Percentiles rank a stretch among this genome's conserved stretches.
Evolutionary conservation across 2,329 filamentous ascomycete species (phyloP).

Genomic region (Penicillium brevicompactum): DNA sequence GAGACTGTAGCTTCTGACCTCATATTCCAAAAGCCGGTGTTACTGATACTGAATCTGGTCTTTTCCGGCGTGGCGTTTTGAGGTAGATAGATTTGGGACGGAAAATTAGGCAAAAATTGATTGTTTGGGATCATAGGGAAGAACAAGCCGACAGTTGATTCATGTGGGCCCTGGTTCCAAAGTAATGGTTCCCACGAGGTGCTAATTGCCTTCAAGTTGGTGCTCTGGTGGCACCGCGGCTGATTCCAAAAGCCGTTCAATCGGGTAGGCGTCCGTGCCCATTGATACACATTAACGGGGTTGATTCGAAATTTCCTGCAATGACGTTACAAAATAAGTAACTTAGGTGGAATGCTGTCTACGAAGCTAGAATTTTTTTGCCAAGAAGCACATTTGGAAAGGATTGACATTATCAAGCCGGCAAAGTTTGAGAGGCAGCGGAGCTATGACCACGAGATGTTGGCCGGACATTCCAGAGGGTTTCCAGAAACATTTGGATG

Average conservation of each 20-base stretch:
- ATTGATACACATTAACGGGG: not conserved
- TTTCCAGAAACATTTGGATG: constrained; percentile 14
- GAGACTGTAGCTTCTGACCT: no score
- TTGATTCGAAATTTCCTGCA: not conserved
- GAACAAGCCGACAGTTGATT: not conserved
- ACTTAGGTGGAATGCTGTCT: not conserved
- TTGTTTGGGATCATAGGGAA: not conserved
- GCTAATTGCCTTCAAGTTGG: not conserved
- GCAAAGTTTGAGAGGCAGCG: constrained; percentile 1
- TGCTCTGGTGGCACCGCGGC: not conserved
- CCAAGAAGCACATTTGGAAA: not conserved
- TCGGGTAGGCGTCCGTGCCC: not conserved
- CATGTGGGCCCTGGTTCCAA: not conserved
- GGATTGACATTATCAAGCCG: not conserved
- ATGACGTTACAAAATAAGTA: not conserved
- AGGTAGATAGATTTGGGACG: no score
- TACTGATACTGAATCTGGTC: no score
- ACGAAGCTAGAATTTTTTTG: not conserved
- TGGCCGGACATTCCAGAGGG: constrained; percentile 14
- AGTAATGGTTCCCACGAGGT: not conserved
- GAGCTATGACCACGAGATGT: constrained; percentile 18
- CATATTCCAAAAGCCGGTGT: no score
- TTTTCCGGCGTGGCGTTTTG: no score
- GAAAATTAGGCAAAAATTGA: no score
- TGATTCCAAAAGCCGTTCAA: not conserved